These are phyloP conservation scores for Podaxis pistillaris DNA, from an alignment of 768 basidiomycete species.

Conservation along the genomic window DNA sequence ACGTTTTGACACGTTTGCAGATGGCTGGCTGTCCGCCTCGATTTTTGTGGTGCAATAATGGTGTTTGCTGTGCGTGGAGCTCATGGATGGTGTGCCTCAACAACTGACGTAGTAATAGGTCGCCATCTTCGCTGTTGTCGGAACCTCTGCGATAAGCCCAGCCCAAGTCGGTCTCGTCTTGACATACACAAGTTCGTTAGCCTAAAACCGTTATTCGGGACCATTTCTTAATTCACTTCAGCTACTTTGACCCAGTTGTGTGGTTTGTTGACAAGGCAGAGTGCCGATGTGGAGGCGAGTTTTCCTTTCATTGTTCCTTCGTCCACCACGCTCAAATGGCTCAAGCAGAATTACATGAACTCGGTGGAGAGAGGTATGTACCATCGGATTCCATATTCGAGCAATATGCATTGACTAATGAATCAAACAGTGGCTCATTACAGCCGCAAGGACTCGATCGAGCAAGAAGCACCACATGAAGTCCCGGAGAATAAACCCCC, in stretches of 20 bases:
- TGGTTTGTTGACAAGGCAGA: constrained; percentile 53
- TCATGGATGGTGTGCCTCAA: background rate
- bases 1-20: constrained; percentile 24
- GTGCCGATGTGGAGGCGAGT: constrained; percentile 62
- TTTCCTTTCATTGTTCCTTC: background rate
- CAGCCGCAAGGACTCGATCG: constrained; percentile 45
- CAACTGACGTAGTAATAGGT: constrained; percentile 37
- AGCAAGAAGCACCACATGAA: constrained; percentile 66
- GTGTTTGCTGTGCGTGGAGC: constrained; percentile 45
- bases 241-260: constrained; percentile 53
- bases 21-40: constrained; percentile 73
- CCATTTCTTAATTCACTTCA: constrained; percentile 19
- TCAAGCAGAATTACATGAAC: constrained; percentile 61
- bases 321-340: background rate
- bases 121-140: constrained; percentile 60
- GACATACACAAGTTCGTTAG: constrained; percentile 53
- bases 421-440: constrained; percentile 47
- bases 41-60: constrained; percentile 62
- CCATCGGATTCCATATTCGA: background rate
- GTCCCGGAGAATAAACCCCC: constrained; percentile 54
- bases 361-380: constrained; percentile 54
- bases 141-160: constrained; percentile 55
- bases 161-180: constrained; percentile 72
- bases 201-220: background rate
- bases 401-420: background rate